These are phyloP conservation scores for Kernera saxatilis DNA, from an alignment of 345 rosid species.

Conservation along the genomic window DNA sequence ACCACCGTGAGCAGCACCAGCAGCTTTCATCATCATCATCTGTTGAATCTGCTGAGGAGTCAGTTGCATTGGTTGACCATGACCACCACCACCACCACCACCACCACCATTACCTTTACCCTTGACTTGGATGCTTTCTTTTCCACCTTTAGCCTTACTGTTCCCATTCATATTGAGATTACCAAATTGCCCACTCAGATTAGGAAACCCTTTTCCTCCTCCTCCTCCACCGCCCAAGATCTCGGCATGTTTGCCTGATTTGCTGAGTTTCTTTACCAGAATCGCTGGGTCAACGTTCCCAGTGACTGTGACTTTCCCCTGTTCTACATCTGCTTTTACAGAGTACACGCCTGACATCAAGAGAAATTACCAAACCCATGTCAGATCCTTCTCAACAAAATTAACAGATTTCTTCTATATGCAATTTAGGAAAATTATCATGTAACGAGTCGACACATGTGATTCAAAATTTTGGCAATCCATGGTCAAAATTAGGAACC, in stretches of 20 bases:
- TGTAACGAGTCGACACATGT: neutral
- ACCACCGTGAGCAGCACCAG: constrained; percentile 25
- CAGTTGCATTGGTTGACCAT: constrained; percentile 41
- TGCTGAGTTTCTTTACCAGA: constrained; percentile 71
- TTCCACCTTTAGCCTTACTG: constrained; percentile 32
- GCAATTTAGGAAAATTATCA: neutral
- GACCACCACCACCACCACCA: constrained; percentile 26
- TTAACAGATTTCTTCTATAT: neutral
- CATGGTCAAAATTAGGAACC: neutral
- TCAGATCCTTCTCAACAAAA: neutral
- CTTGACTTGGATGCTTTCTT: constrained; percentile 22
- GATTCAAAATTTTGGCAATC: neutral
- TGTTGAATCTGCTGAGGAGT: constrained; percentile 50
- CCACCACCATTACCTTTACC: constrained; percentile 17
- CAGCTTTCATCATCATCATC: constrained; percentile 44
- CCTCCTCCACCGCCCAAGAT: constrained; percentile 45
- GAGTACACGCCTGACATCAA: constrained; percentile 61
- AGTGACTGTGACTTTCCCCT: constrained; percentile 74
- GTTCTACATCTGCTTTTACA: constrained; percentile 62
- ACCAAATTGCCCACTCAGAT: constrained; percentile 20
- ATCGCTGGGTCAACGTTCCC: constrained; percentile 74
- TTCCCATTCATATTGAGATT: constrained; percentile 19
- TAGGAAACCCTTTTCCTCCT: constrained; percentile 45
- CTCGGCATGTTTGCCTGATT: constrained; percentile 91
- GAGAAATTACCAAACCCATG: neutral